phyloP scores from a whole-genome alignment of 208 protist genomes.

The Leishmania turanica region DNA sequence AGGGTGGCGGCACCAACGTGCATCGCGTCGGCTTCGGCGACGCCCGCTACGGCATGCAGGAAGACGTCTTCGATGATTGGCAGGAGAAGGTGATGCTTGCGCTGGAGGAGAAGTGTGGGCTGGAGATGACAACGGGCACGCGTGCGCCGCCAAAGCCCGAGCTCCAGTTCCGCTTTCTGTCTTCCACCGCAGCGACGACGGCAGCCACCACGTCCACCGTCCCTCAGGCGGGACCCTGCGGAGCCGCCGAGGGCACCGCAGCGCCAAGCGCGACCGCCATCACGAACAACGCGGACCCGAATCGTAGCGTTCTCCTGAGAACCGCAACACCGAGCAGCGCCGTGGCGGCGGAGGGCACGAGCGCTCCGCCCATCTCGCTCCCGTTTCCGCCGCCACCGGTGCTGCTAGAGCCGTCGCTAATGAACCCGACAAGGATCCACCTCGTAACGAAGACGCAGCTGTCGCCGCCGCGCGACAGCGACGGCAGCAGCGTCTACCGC shows the following conservation, averaged over 20 bases:
- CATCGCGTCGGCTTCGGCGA: conserved; percentile 67
- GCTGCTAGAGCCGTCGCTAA: conserved; percentile 62
- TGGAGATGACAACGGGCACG: conserved; percentile 28
- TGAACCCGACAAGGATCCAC: conserved; percentile 43
- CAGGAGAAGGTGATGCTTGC: conserved; percentile 50
- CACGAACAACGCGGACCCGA: neutral
- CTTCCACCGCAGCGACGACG: neutral
- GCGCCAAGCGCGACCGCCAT: neutral
- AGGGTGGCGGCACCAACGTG: conserved; percentile 57
- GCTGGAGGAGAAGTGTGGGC: conserved; percentile 40
- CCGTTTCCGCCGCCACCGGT: conserved; percentile 53
- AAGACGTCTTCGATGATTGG: conserved; percentile 82
- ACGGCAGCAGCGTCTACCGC: conserved; percentile 66
- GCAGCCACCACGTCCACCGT: neutral
- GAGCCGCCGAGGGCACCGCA: neutral
- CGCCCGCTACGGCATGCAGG: conserved; percentile 46
- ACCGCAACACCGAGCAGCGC: neutral
- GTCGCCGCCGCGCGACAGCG: conserved; percentile 37
- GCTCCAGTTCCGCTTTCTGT: conserved; percentile 35
- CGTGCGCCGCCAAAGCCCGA: conserved; percentile 45
- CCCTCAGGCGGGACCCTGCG: conserved; percentile 5
- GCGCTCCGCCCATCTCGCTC: neutral
- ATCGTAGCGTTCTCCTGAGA: neutral
- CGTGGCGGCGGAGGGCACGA: neutral
- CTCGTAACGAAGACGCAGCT: conserved; percentile 46